phyloP scores from a whole-genome alignment of 768 basidiomycete species.

The Hemileccinum rubropunctum region DNA sequence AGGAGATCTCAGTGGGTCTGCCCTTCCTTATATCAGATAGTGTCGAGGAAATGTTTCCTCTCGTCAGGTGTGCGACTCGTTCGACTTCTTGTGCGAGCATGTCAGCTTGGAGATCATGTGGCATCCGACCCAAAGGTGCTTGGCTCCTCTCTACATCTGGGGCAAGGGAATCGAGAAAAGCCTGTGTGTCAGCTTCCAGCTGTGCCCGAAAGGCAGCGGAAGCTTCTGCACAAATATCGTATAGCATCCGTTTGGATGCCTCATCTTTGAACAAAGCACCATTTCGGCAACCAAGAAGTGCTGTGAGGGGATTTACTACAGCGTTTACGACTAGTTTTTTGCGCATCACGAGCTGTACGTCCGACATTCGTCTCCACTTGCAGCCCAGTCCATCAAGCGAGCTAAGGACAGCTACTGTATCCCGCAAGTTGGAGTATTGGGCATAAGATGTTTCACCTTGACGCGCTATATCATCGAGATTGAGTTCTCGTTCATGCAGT shows the following conservation, averaged over 20 bases:
- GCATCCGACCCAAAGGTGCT: slow-evolving; percentile 38
- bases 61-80: slow-evolving; percentile 56
- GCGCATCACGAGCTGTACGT: slow-evolving; percentile 67
- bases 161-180: slow-evolving; percentile 24
- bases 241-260: slow-evolving; percentile 44
- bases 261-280: slow-evolving; percentile 60
- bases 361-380: slow-evolving; percentile 61
- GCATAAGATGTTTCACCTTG: slow-evolving; percentile 32
- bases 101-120: slow-evolving; percentile 42
- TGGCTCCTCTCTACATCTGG: slow-evolving; percentile 21
- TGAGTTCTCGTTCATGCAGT: slow-evolving; percentile 39
- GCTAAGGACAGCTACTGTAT: slow-evolving; percentile 65
- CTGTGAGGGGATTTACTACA: slow-evolving; percentile 83
- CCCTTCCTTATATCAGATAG: slow-evolving; percentile 65
- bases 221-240: slow-evolving; percentile 69
- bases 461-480: slow-evolving; percentile 51
- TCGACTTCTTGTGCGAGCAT: slow-evolving; percentile 55
- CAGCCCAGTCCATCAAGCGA: slow-evolving; percentile 54
- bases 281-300: slow-evolving; percentile 76
- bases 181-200: slow-evolving; percentile 38
- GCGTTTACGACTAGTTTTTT: slow-evolving; percentile 81
- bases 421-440: slow-evolving; percentile 60
- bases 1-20: slow-evolving; percentile 72
- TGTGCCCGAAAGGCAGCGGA: slow-evolving; percentile 55
- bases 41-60: slow-evolving; percentile 78